phyloP scores from a whole-genome alignment of 768 basidiomycete genomes.

The Xanthoconium stramineum region DNA sequence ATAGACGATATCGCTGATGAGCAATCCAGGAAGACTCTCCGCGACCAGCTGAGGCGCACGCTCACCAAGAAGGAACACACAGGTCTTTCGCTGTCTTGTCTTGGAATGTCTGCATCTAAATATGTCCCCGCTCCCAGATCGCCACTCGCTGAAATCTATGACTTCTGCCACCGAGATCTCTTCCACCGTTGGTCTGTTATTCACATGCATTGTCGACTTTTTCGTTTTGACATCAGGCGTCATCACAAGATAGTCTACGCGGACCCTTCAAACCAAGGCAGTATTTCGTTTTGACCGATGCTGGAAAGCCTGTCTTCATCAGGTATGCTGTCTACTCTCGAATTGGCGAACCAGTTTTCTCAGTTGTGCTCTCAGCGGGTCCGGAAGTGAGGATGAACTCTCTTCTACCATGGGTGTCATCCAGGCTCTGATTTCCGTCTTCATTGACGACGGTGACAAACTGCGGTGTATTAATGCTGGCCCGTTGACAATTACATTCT shows the following conservation, averaged over 20 bases:
- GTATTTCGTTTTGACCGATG: constrained; percentile 92
- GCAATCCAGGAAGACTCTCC: constrained; percentile 58
- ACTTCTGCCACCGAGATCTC: constrained; percentile 35
- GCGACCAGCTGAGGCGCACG: constrained; percentile 70
- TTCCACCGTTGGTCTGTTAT: constrained; percentile 17
- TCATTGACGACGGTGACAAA: constrained; percentile 89
- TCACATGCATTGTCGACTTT: not conserved
- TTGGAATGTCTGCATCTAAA: constrained; percentile 10
- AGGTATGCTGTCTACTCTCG: constrained; percentile 47
- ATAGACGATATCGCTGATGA: constrained; percentile 47
- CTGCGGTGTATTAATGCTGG: constrained; percentile 82
- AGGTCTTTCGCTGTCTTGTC: constrained; percentile 35
- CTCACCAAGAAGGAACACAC: constrained; percentile 49
- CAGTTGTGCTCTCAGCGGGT: constrained; percentile 36
- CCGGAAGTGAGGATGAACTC: constrained; percentile 55
- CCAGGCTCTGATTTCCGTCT: constrained; percentile 94
- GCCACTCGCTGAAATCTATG: constrained; percentile 11
- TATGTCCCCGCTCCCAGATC: constrained; percentile 12
- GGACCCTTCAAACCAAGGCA: constrained; percentile 54
- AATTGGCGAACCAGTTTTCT: not conserved
- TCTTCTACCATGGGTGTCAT: constrained; percentile 87
- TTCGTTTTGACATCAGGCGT: not conserved
- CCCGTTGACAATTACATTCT: constrained; percentile 77
- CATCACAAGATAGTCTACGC: constrained; percentile 9
- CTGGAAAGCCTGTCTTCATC: constrained; percentile 95